Percentiles rank a stretch among this genome's conserved stretches.
phyloP scores from a whole-genome alignment of 2,329 filamentous ascomycete species.

The Zalaria obscura region DNA sequence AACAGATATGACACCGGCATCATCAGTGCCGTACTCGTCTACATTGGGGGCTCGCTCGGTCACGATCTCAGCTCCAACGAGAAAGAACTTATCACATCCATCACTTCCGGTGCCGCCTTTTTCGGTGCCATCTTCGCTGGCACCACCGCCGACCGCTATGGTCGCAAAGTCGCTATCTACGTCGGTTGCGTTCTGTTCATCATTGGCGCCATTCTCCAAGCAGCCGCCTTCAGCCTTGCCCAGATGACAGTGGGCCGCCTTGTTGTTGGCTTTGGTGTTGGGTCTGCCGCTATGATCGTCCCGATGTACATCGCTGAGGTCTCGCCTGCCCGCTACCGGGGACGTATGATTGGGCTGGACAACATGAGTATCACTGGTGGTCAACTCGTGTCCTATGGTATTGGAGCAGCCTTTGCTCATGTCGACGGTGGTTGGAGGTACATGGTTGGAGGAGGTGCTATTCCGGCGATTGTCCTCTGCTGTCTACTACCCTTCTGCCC shows the following conservation, averaged over 20 bases:
- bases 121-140: constrained; percentile 24
- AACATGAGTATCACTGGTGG: constrained; percentile 27
- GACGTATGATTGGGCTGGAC: constrained; percentile 34
- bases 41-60: constrained; percentile 25
- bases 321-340: constrained; percentile 34
- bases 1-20: constrained; percentile 32
- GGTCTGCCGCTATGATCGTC: constrained; percentile 31
- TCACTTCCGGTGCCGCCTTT: constrained; percentile 35
- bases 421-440: constrained; percentile 32
- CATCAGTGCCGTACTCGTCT: constrained; percentile 31
- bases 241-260: constrained; percentile 32
- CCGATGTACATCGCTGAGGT: constrained; percentile 36
- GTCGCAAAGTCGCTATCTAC: constrained; percentile 27
- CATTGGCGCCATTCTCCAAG: constrained; percentile 20
- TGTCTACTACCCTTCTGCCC: constrained; percentile 32
- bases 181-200: constrained; percentile 26
- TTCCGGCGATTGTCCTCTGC: constrained; percentile 32
- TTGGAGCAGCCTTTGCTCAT: constrained; percentile 18
- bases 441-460: constrained; percentile 34
- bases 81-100: constrained; percentile 37
- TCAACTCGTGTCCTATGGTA: constrained; percentile 16
- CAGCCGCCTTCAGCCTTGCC: constrained; percentile 16
- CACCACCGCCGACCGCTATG: constrained; percentile 21
- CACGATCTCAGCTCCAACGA: constrained; percentile 26
- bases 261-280: constrained; percentile 36